phyloP scores from a whole-genome alignment of 83 land plant genomes.

The Picea abies region DNA sequence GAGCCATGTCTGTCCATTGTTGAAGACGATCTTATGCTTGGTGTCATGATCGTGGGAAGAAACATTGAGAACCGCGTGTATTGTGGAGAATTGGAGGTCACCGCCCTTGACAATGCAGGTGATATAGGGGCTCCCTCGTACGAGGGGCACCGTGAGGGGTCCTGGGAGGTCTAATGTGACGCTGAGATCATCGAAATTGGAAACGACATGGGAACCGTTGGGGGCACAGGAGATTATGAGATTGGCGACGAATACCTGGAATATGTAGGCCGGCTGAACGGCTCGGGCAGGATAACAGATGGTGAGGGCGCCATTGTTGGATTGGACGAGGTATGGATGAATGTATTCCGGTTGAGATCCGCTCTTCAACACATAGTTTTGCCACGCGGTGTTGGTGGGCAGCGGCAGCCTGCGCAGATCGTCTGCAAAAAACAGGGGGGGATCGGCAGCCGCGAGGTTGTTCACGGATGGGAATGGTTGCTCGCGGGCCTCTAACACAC shows the following conservation, averaged over 20 bases:
- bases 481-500: too few species aligned
- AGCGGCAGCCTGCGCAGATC: constrained; percentile 15
- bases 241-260: constrained; percentile 59
- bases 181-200: constrained; percentile 53
- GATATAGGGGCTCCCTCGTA: constrained; percentile 79
- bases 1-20: constrained; percentile 74
- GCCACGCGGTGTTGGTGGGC: constrained; percentile 53
- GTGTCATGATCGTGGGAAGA: constrained; percentile 30
- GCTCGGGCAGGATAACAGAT: constrained; percentile 47
- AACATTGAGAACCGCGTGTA: constrained; percentile 54
- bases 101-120: constrained; percentile 37
- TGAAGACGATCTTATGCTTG: constrained; percentile 54
- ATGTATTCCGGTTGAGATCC: constrained; percentile 42
- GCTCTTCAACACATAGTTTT: constrained; percentile 42
- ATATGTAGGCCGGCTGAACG: constrained; percentile 40
- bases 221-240: constrained; percentile 41
- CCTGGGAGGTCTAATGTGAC: constrained; percentile 56
- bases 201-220: constrained; percentile 24
- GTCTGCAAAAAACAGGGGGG: neutral
- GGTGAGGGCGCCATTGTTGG: constrained; percentile 22
- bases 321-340: constrained; percentile 46
- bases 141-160: constrained; percentile 58
- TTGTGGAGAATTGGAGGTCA: constrained; percentile 39
- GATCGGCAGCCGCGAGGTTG: neutral
- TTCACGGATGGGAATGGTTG: neutral